Evolutionary conservation across 768 basidiomycete species (phyloP).

Genomic region (Russula ochroleuca): DNA sequence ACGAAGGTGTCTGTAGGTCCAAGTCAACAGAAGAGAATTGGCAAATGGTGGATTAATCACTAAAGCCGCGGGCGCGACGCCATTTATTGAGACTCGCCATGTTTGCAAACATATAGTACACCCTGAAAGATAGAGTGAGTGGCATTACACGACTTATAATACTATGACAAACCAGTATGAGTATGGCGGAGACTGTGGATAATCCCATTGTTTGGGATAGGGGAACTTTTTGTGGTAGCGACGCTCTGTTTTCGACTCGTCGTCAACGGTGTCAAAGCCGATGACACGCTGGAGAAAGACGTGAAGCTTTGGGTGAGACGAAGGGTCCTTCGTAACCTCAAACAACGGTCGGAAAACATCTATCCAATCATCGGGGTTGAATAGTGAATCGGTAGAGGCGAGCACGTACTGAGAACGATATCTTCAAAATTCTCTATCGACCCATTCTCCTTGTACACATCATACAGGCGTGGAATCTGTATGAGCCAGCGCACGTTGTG

Average conservation of each 20-base stretch:
- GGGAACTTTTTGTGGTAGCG: slow-evolving; percentile 93
- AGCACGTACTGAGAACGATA: slow-evolving; percentile 73
- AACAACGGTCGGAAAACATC: slow-evolving; percentile 93
- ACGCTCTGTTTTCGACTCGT: slow-evolving; percentile 91
- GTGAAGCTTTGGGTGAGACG: slow-evolving; percentile 88
- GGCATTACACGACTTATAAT: neutral
- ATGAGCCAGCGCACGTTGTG: slow-evolving; percentile 99
- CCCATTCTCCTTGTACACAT: slow-evolving; percentile 89
- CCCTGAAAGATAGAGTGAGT: slow-evolving; percentile 44
- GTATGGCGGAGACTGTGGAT: slow-evolving; percentile 86
- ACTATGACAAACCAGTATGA: slow-evolving; percentile 79
- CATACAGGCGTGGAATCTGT: slow-evolving; percentile 91
- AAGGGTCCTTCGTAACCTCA: slow-evolving; percentile 91
- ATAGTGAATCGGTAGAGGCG: neutral
- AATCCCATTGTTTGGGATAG: slow-evolving; percentile 85
- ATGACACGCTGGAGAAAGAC: slow-evolving; percentile 92
- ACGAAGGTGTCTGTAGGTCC: slow-evolving; percentile 80
- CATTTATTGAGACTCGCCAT: slow-evolving; percentile 94
- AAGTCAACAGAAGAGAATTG: neutral
- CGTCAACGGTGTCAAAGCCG: slow-evolving; percentile 98
- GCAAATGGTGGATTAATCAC: slow-evolving; percentile 41
- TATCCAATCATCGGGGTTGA: slow-evolving; percentile 33
- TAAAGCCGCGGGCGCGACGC: slow-evolving; percentile 84
- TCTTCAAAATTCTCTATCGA: slow-evolving; percentile 85
- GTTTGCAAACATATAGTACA: slow-evolving; percentile 98